Percentiles rank a stretch among this genome's conserved stretches.
Evolutionary conservation across 192 early-diverging fungal species (phyloP).

Genomic region (Umbelopsis sp.): DNA sequence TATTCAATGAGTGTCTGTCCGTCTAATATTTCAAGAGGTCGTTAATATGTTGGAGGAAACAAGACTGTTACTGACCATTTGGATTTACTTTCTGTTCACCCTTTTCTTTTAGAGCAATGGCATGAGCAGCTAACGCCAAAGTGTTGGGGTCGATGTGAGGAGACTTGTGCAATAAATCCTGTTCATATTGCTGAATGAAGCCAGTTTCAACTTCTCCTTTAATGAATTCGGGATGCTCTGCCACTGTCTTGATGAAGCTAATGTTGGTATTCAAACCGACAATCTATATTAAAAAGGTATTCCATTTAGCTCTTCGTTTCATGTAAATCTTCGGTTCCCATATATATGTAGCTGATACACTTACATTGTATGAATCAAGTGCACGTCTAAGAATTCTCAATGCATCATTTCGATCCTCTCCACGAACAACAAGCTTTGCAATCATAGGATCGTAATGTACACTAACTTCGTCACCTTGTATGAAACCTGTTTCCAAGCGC

Average conservation of each 20-base stretch:
- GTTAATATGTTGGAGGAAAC: background rate
- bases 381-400: slow-evolving; percentile 79
- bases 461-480: slow-evolving; percentile 87
- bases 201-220: slow-evolving; percentile 91
- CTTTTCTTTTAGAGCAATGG: slow-evolving; percentile 38
- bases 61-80: slow-evolving; percentile 9
- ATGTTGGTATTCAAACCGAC: slow-evolving; percentile 94
- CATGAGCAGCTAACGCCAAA: slow-evolving; percentile 72
- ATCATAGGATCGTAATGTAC: slow-evolving; percentile 98
- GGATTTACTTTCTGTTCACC: background rate
- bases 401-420: slow-evolving; percentile 79
- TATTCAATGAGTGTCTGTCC: background rate
- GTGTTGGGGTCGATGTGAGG: slow-evolving; percentile 39
- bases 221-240: slow-evolving; percentile 80
- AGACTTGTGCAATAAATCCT: slow-evolving; percentile 58
- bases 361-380: slow-evolving; percentile 81
- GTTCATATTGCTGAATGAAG: slow-evolving; percentile 82
- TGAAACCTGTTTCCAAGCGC: slow-evolving; percentile 92
- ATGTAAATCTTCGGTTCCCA: too few relatives aligned
- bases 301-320: background rate
- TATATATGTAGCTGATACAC: background rate
- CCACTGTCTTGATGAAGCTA: slow-evolving; percentile 81
- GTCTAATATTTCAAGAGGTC: background rate
- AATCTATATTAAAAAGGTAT: slow-evolving; percentile 39
- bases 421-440: slow-evolving; percentile 89